Evolutionary conservation across 805 yeast genomes (phyloP), one percentile per base, ranked within the genome.

Genomic region (Candida jianshihensis): DNA sequence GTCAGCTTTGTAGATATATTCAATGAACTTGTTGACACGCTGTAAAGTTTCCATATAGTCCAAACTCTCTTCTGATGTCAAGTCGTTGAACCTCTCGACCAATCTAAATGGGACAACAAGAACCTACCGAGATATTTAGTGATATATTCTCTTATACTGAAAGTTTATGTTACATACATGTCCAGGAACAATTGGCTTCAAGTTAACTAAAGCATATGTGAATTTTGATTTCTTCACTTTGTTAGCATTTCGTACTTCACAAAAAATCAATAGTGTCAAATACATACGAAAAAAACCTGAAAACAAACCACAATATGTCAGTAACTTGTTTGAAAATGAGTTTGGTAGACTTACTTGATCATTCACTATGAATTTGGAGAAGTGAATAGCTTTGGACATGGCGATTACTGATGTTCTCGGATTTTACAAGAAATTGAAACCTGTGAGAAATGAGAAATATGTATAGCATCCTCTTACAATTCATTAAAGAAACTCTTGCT

Each of bases 181-280:
- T 1, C 98, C 98, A 0, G 96, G 92, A 0, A 87, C 84, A 34
- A 94, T 64, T 0, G 99, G 99, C 57, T 86, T 86, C 35, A 94
- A 58, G 56, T 92, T 92, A 19, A 94, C 98, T 32, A 92, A 60
- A 0, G 95, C 97, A 63, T 68, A 94, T 1, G 92, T 72, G 56
- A 72, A 66, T 40, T 71, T 69, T 2, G 94, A 68, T 44, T 64
- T 65, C 68, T 78, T 29, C 30, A 36, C n/a, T 10, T 11, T n/a
- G 36, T 43, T 38, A 38, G 47, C 31, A 12, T 4, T 2, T 13
- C 24, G 17, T 16, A 28, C 21, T 13, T n/a, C n/a, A n/a, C n/a
- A n/a, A n/a, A n/a, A n/a, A n/a, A 7, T 30, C 15, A n/a, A 20
- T 1, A 10, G 6, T 17, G 15, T 16, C 16, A 6, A 8, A 25